Evolutionary conservation across 768 basidiomycete genomes (phyloP), one percentile per base, ranked within the genome.

Genomic region (Phylloporus sp.): DNA sequence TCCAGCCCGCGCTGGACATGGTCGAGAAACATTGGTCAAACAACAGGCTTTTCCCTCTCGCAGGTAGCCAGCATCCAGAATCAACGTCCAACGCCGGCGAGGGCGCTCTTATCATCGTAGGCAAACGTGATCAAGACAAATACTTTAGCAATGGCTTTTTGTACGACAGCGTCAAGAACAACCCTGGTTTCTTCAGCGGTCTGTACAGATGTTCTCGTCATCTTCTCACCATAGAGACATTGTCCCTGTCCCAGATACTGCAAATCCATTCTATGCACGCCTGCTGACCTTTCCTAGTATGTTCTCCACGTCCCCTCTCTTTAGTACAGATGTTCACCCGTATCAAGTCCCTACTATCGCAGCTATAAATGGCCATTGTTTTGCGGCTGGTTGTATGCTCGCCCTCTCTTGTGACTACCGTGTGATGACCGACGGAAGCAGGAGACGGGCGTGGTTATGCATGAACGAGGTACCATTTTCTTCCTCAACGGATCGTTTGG

Each of bases 81-180:
- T n/a, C 44, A 15, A 43, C 46, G 34, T 44, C 51, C 17, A 41
- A 23, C 17, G 21, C 71, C 7, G 84, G 80, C 24, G 73, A 73
- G 41, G 89, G 87, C 29, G 82, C 85, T 4, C 65, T 92, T 24
- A 81, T 91, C 49, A 82, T 92, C 43, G 81, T 86, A 7, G 89
- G 90, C 4, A 79, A 78, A 49, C 74, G 72, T 51, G 73, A 75
- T 50, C 89, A 92, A 63, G 80, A 90, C 64, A 92, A 90, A 65
- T 92, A 90, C 73, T 92, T 92, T 66, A 88, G 85, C 67, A 91
- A 90, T 54, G 89, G 88, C 1, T 77, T 91, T 50, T 80, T 86
- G 59, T 83, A 78, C 51, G 72, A 70, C 4, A 77, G 70, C 31
- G 68, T 77, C 7, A 60, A 70, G 24, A 63, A 68, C 24, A 74